Conservation (phyloP, 768 basidiomycete genomes). For the Hydnomerulius pinastri region DNA sequence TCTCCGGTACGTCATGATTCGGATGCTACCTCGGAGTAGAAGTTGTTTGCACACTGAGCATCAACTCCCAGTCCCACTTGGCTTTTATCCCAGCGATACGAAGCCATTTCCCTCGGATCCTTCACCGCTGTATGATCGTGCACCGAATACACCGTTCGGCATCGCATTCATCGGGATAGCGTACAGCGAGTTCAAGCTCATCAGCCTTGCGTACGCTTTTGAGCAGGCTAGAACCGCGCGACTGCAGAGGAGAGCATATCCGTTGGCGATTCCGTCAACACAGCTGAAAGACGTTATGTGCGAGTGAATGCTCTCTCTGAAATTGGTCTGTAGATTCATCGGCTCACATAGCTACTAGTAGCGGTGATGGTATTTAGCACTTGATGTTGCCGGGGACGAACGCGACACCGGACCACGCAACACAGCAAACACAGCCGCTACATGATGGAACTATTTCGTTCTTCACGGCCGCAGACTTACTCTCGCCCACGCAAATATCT, state of each 20-base stretch:
- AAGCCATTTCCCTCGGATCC: constrained; percentile 42
- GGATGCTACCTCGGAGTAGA: neutral
- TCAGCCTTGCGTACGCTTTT: constrained; percentile 63
- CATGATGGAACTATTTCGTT: too few relatives aligned
- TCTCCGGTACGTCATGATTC: constrained; percentile 61
- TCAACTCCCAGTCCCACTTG: constrained; percentile 49
- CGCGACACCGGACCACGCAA: too few relatives aligned
- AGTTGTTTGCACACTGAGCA: constrained; percentile 6
- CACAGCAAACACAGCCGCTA: too few relatives aligned
- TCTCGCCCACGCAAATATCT: too few relatives aligned
- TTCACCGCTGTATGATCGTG: constrained; percentile 35
- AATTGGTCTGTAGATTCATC: too few relatives aligned
- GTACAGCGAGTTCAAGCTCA: constrained; percentile 58
- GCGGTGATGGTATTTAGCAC: too few relatives aligned
- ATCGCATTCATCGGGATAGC: constrained; percentile 63
- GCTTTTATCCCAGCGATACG: constrained; percentile 54
- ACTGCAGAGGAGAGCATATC: constrained; percentile 47
- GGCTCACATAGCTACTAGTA: too few relatives aligned
- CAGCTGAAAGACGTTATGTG: constrained; percentile 42
- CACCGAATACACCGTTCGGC: constrained; percentile 59
- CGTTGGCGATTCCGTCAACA: constrained; percentile 56
- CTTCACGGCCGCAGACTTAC: too few relatives aligned
- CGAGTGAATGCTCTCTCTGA: constrained; percentile 5
- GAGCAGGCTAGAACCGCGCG: constrained; percentile 64
- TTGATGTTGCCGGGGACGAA: too few relatives aligned